Percentiles rank a stretch among this genome's conserved stretches.
Evolutionary conservation across 2,329 filamentous ascomycete species (phyloP).

Genomic region (Aureobasidium namibiae): DNA sequence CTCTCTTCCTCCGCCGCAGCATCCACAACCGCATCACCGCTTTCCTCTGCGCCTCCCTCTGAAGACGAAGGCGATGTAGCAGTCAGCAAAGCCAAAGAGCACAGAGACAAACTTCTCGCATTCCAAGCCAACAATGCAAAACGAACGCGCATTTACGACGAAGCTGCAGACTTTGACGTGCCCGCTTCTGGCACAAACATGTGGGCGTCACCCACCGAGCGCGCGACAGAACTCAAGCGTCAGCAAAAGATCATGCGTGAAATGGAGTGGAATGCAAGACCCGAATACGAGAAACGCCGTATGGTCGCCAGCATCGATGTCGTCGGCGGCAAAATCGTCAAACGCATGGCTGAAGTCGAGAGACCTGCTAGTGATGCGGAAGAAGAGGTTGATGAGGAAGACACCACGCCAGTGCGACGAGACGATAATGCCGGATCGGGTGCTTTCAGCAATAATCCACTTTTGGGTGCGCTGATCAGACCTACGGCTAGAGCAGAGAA

Average conservation of each 20-base stretch:
- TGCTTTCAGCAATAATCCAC: slow-evolving; percentile 60
- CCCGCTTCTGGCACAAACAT: slow-evolving; percentile 56
- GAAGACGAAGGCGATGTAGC: slow-evolving; percentile 43
- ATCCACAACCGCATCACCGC: slow-evolving; percentile 27
- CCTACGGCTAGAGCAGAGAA: slow-evolving; percentile 49
- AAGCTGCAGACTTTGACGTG: slow-evolving; percentile 67
- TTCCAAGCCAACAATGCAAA: slow-evolving; percentile 83
- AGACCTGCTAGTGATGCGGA: slow-evolving; percentile 48
- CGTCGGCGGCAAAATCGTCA: slow-evolving; percentile 66
- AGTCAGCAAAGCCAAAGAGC: slow-evolving; percentile 61
- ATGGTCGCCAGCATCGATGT: slow-evolving; percentile 82
- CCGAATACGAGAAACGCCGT: slow-evolving; percentile 81
- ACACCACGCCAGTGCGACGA: slow-evolving; percentile 25
- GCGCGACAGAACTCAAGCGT: slow-evolving; percentile 72
- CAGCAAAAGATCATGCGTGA: slow-evolving; percentile 79
- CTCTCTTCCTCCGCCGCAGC: slow-evolving; percentile 26
- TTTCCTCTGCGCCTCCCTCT: slow-evolving; percentile 27
- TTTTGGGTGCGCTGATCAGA: slow-evolving; percentile 57
- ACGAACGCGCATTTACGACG: slow-evolving; percentile 77
- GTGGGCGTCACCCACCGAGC: slow-evolving; percentile 77
- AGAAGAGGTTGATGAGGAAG: slow-evolving; percentile 38
- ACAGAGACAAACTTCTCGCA: slow-evolving; percentile 69
- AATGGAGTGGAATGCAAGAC: slow-evolving; percentile 75
- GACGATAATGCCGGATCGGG: slow-evolving; percentile 27
- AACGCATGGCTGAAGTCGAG: slow-evolving; percentile 55